phyloP scores from a whole-genome alignment of 1,139 yeast species.

The Pichia sp. region DNA sequence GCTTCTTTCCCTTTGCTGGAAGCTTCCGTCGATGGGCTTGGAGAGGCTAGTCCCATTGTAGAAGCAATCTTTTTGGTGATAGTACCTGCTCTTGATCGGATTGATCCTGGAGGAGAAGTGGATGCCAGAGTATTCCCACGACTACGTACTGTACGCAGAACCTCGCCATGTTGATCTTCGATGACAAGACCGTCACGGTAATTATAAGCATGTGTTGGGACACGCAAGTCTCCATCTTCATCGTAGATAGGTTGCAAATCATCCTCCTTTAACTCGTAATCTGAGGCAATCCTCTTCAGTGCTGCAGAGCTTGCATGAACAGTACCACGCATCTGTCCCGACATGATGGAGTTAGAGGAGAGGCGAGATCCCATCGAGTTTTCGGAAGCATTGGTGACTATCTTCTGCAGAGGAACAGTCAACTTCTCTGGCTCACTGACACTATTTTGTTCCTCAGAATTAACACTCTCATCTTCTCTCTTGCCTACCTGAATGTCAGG shows the following conservation, averaged over 20 bases:
- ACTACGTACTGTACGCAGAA: slow-evolving; percentile 37
- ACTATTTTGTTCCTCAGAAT: slow-evolving; percentile 31
- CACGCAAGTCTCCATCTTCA: slow-evolving; percentile 29
- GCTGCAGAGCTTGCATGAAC: slow-evolving; percentile 18
- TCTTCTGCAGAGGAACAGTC: slow-evolving; percentile 12
- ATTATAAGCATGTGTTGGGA: slow-evolving; percentile 55
- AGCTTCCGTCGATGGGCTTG: background rate
- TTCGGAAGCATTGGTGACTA: slow-evolving; percentile 13
- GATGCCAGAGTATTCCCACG: slow-evolving; percentile 13
- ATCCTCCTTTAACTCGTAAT: slow-evolving; percentile 21
- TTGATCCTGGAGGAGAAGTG: slow-evolving; percentile 2
- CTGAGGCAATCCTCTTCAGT: slow-evolving; percentile 17
- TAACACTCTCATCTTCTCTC: slow-evolving; percentile 22
- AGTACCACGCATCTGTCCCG: slow-evolving; percentile 11
- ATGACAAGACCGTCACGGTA: slow-evolving; percentile 69
- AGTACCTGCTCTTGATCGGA: slow-evolving; percentile 15
- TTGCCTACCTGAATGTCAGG: slow-evolving; percentile 30
- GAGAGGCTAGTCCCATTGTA: slow-evolving; percentile 10
- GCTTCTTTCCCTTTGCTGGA: background rate
- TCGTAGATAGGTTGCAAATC: slow-evolving; percentile 25
- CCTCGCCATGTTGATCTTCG: slow-evolving; percentile 82
- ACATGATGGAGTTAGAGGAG: slow-evolving; percentile 2
- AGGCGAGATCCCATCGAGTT: slow-evolving; percentile 1
- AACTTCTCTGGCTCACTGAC: slow-evolving; percentile 32
- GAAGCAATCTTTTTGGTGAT: slow-evolving; percentile 13